Evolutionary conservation across 306 rosid species (phyloP), one percentile per base, ranked within the genome.

Genomic region (Sicyos baderoa): DNA sequence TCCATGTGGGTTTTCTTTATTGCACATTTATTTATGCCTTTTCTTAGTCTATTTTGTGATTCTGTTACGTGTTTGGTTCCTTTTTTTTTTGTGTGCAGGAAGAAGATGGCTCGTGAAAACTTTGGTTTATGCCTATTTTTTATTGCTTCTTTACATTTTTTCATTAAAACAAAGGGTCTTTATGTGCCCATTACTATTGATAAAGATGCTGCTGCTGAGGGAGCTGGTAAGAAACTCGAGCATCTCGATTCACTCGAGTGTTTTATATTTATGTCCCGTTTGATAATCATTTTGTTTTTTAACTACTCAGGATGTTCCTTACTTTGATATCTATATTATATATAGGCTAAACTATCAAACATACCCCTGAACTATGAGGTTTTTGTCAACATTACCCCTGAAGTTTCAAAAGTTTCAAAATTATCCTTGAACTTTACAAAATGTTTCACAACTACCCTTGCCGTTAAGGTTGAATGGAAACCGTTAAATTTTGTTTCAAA

Each of bases 191-290:
- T 93, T 59, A 88, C 96, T 76, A 82, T 67, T 62, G 79, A 88
- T 69, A 51, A 77, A 47, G 78, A 29, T 9, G 97, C 99, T 3
- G 86, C 87, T 17, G 70, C 85, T 51, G 88, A 81, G 82, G 99
- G 99, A 79, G 99, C 95, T 1, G 97, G 97, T 93, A 75, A 86
- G 91, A 78, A 78, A 59, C 35, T 67, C 21, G 47, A 19, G 40
- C 21, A 16, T 15, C 22, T 58, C 47, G 16, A 27, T 42, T 71
- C 11, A 47, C 67, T 47, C 49, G 57, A 51, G 74, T 42, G 9
- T 59, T 35, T 66, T n/a, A n/a, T 14, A 67, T 61, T 69, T 7
- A 6, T 0, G 0, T 4, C n/a, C 37, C 42, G 42, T 35, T 35
- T 35, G 42, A 35, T 6, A 35, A 35, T 5, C 42, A 4, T 35